Evolutionary conservation across 106 monocot genomes (phyloP).

Genomic region (Acorus calamus): DNA sequence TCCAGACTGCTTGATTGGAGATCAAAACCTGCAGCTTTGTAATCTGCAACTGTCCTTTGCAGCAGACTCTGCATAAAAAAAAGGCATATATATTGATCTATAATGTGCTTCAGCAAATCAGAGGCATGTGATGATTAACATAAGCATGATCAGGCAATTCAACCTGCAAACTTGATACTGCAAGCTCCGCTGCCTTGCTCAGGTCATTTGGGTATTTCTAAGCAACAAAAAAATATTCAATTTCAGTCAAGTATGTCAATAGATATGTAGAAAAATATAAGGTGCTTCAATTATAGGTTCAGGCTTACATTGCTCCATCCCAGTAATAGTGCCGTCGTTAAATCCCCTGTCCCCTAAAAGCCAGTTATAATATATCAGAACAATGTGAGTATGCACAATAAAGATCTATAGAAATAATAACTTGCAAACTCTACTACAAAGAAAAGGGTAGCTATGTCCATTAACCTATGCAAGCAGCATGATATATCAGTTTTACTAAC

Average conservation of each 20-base stretch:
- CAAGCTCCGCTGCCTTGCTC: slow-evolving; percentile 84
- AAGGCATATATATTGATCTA: too few species aligned
- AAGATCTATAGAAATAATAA: too few species aligned
- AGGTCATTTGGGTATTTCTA: slow-evolving; percentile 94
- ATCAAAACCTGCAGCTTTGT: slow-evolving; percentile 59
- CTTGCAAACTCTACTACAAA: too few species aligned
- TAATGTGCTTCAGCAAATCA: too few species aligned
- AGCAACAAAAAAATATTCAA: slow-evolving; percentile 6
- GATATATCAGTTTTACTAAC: too few species aligned
- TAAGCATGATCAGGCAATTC: background rate
- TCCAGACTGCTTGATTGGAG: slow-evolving; percentile 62
- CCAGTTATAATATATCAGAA: background rate
- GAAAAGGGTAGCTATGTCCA: too few species aligned
- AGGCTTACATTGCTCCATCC: slow-evolving; percentile 95
- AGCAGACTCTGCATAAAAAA: slow-evolving; percentile 52
- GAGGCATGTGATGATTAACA: too few species aligned
- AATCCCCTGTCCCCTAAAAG: slow-evolving; percentile 86
- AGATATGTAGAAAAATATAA: background rate
- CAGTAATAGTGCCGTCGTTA: slow-evolving; percentile 77
- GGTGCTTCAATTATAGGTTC: too few species aligned
- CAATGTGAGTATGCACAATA: too few species aligned
- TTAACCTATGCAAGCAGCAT: too few species aligned
- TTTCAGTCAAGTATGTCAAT: background rate
- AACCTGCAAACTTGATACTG: slow-evolving; percentile 97
- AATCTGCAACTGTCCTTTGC: slow-evolving; percentile 64